These are phyloP conservation scores for Colletotrichum kahawae DNA, from an alignment of 2,329 filamentous ascomycete genomes.

Conservation along the genomic window DNA sequence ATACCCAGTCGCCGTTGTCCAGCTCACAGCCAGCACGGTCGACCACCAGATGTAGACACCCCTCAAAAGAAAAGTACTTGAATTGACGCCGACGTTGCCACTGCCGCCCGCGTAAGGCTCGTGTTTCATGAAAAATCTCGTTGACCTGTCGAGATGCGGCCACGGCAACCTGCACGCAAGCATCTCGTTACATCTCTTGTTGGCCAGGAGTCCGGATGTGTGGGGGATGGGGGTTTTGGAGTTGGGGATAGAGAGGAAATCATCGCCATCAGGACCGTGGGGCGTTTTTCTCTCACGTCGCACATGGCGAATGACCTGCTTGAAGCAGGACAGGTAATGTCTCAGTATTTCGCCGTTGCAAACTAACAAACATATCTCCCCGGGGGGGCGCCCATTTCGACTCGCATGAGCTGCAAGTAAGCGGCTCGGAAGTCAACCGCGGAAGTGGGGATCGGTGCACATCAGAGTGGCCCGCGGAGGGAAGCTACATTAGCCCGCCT, in stretches of 20 bases:
- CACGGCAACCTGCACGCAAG: conserved; percentile 5
- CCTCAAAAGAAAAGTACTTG: background rate
- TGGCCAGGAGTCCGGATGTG: conserved; percentile 3
- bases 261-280: background rate
- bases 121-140: conserved; percentile 17
- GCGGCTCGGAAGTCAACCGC: conserved; percentile 12
- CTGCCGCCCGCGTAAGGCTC: conserved; percentile 20
- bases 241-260: background rate
- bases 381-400: background rate
- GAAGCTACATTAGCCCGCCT: conserved; percentile 7
- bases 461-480: background rate
- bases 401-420: conserved; percentile 6
- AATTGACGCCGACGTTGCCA: conserved; percentile 8
- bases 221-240: background rate
- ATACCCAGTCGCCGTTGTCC: conserved; percentile 12
- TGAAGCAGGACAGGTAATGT: background rate
- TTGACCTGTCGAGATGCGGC: conserved; percentile 7
- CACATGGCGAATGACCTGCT: background rate
- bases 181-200: background rate
- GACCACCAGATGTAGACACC: conserved; percentile 9
- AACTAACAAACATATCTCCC: background rate
- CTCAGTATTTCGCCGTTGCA: conserved; percentile 13
- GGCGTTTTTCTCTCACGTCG: background rate
- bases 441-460: conserved; percentile 1
- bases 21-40: background rate